Conservation (phyloP, 345 rosid genomes). For the Mangifera indica region DNA sequence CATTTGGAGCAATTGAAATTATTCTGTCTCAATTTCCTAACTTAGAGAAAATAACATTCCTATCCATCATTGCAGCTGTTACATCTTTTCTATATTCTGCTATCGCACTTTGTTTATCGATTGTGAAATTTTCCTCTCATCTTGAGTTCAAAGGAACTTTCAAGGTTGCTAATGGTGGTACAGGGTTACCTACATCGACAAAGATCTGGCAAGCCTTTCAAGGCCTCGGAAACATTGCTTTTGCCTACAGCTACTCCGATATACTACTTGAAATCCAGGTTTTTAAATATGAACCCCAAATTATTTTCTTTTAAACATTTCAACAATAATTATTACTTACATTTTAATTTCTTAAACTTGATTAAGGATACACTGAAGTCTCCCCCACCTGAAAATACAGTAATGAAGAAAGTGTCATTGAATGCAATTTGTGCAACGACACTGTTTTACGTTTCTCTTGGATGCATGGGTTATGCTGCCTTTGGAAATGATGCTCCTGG, state of each 20-base stretch:
- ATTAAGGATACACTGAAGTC: too few relatives aligned
- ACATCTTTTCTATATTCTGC: slow-evolving; percentile 24
- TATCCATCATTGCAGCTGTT: slow-evolving; percentile 25
- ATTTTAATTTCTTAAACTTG: too few relatives aligned
- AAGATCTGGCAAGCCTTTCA: slow-evolving; percentile 48
- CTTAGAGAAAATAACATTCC: slow-evolving; percentile 29
- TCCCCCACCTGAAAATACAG: too few relatives aligned
- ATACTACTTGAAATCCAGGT: slow-evolving; percentile 35
- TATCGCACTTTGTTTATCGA: too few relatives aligned
- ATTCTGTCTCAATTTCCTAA: slow-evolving; percentile 57
- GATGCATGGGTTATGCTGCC: too few relatives aligned
- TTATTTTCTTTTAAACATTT: too few relatives aligned
- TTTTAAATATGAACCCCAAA: background rate
- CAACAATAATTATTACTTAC: too few relatives aligned
- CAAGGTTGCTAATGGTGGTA: too few relatives aligned
- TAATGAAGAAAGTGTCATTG: slow-evolving; percentile 38
- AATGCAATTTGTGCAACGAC: slow-evolving; percentile 26
- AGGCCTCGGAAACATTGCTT: slow-evolving; percentile 58
- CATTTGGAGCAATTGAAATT: too few relatives aligned
- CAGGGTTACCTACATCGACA: background rate
- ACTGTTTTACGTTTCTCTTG: too few relatives aligned
- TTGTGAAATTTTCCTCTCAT: too few relatives aligned
- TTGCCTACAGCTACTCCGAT: slow-evolving; percentile 44
- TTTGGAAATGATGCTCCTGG: slow-evolving; percentile 39
- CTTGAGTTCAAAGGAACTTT: too few relatives aligned